Evolutionary conservation across 2,329 filamentous ascomycete genomes (phyloP).

Genomic region (Ceratocystis ficicola): DNA sequence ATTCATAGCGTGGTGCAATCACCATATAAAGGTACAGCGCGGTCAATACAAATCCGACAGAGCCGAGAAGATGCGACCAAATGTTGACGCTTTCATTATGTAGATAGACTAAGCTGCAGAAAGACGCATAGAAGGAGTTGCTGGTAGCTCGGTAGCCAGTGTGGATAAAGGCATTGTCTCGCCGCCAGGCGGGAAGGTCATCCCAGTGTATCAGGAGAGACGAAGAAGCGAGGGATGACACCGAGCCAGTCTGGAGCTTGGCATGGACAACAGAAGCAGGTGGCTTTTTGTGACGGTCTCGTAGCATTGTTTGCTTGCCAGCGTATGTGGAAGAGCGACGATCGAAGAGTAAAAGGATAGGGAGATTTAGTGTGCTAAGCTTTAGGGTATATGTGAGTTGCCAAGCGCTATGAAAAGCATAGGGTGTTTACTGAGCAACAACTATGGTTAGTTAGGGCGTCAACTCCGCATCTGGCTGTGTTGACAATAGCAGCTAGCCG

Average conservation of each 20-base stretch:
- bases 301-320: neutral
- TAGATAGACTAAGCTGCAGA: conserved; percentile 40
- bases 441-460: too few species aligned
- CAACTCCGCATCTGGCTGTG: too few species aligned
- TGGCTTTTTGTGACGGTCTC: neutral
- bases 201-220: conserved; percentile 36
- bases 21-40: conserved; percentile 43
- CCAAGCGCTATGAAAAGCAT: too few species aligned
- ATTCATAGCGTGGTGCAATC: conserved; percentile 53
- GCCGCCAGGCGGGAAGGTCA: conserved; percentile 46
- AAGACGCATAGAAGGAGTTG: conserved; percentile 37
- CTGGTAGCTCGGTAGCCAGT: conserved; percentile 42
- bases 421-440: too few species aligned
- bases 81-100: conserved; percentile 55
- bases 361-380: neutral
- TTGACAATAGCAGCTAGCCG: too few species aligned
- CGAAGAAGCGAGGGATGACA: neutral
- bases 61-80: conserved; percentile 54
- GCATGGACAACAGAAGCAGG: neutral
- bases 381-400: too few species aligned
- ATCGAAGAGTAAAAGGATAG: neutral
- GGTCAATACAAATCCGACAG: conserved; percentile 43
- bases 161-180: conserved; percentile 46
- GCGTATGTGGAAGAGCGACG: neutral
- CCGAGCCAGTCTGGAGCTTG: too few species aligned